A percentile compares a stretch with the other conserved stretches of the same genome.
These are phyloP conservation scores for Botrytis squamosa DNA, from an alignment of 2,329 filamentous ascomycete genomes.

Conservation along the genomic window DNA sequence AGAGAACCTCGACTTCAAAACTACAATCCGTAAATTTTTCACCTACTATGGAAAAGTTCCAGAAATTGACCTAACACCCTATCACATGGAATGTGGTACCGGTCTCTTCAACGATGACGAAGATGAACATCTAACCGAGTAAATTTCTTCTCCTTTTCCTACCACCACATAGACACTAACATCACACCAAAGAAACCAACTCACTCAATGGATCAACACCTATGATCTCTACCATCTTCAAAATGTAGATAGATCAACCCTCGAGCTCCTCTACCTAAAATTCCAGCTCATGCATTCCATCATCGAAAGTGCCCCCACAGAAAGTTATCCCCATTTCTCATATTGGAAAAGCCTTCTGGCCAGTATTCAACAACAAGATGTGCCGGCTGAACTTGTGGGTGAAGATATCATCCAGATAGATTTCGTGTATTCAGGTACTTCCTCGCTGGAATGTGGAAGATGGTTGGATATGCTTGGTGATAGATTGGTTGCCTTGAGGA, in stretches of 20 bases:
- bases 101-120: neutral
- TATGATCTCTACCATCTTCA: neutral
- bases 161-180: neutral
- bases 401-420: constrained; percentile 18
- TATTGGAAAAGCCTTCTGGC: neutral
- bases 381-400: neutral
- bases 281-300: neutral
- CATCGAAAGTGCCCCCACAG: neutral
- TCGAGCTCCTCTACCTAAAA: neutral
- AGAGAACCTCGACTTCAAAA: neutral
- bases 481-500: neutral
- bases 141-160: neutral
- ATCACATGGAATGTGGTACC: neutral
- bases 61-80: neutral
- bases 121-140: neutral
- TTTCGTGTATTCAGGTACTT: constrained; percentile 26
- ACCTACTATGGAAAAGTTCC: neutral
- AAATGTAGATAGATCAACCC: neutral
- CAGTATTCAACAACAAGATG: neutral
- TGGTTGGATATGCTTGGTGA: neutral
- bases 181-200: neutral
- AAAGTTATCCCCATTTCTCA: neutral
- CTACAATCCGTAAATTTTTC: neutral
- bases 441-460: constrained; percentile 19
- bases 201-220: neutral